Base-by-base conservation (phyloP, 495 filamentous ascomycete genomes). In the Cercophora scortea region DNA sequence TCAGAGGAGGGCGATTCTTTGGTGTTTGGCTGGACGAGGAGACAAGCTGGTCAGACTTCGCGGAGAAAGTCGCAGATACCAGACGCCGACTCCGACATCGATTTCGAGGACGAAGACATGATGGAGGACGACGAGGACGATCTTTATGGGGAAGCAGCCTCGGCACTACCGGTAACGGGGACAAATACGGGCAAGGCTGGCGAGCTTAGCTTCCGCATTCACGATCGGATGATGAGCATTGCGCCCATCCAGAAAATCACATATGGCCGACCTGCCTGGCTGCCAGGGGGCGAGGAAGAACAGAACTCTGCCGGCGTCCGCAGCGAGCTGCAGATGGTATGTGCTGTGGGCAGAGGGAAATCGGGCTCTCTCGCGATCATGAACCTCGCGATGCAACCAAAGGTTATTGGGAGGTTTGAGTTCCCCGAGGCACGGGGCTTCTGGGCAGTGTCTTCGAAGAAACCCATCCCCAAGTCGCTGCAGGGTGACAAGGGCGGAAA, bases 1-100 rank as follows among this genome's bases (percentile, higher is more conserved):
- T 90, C 87, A 57, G 87, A 92, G 62, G 79, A 86, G 47, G 79
- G 82, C n/a, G 87, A 96, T 58, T 93, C 93, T 0, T 58, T 88
- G 7, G 72, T 99, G 35, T 64, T 97, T 36, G 83, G 84, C 44
- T 96, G 90, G 87, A 80, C 79, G 40, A 79, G 79, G 19, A 83
- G 61, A 61, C 80, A 55, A 60, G 25, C 25, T 5, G 70, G 62
- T 5, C 74, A 78, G 45, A 59, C 70, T n/a, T 72, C 79, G 32
- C 82, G 81, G 43, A 76, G 73, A 46, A 77, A 77, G 25, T 54
- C 64, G 5, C 62, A 67, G 42, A 47, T 66, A 7, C 58, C 67
- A 6, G 80, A 84, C 42, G 55, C 76, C 51, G 79, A 80, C 38
- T 73, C 83, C 32, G 63, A 80, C 4, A 70, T 80, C 13, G 79